Evolutionary conservation across 2,329 filamentous ascomycete genomes (phyloP), one percentile per base, ranked within the genome.

Genomic region (Phialophora tarda): DNA sequence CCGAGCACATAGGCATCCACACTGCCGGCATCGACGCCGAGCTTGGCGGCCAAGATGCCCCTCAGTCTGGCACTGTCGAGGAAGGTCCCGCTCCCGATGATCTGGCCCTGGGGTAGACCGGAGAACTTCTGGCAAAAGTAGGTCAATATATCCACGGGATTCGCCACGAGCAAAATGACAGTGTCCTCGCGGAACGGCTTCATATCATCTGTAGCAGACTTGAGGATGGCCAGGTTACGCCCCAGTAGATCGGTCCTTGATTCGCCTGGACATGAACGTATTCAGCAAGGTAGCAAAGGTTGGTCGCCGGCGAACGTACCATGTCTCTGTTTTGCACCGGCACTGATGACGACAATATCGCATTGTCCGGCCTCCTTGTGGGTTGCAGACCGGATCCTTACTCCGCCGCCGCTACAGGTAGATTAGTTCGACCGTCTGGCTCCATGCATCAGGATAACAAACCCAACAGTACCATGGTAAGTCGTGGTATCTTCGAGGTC

Each of bases 101-200:
- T 83, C 67, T 85, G 84, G 10, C 70, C 74, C 44, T 77, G 71
- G 0, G 84, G 83, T 1, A 86, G 76, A 1, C 82, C 80, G 0
- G 82, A 82, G 17, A 83, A 73, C 54, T 81, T 76, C 34, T 80
- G 78, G 3, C 81, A 82, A 59, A 85, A 79, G 54, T 81, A 80
- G 1, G 84, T 85, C 38, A 86, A 75, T 30, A 86, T 76, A 71
- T 86, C 84, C 23, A 86, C 83, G 0, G 84, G 84, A 71, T 86
- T 85, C 2, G 84, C 80, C 3, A 86, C 83, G 1, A 86, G 74
- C 0, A 86, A 74, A 0, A 86, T 72, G 32, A 86, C 80, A 0
- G 83, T 77, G 62, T 84, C 78, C 3, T 78, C 73, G 28, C 75
- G 76, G 63, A 86, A 82, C 0, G 83, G 83, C 12, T 77, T 77